Evolutionary conservation across 441 rosid genomes (phyloP), one percentile per base, ranked within the genome.

Genomic region (Kokia cookei): DNA sequence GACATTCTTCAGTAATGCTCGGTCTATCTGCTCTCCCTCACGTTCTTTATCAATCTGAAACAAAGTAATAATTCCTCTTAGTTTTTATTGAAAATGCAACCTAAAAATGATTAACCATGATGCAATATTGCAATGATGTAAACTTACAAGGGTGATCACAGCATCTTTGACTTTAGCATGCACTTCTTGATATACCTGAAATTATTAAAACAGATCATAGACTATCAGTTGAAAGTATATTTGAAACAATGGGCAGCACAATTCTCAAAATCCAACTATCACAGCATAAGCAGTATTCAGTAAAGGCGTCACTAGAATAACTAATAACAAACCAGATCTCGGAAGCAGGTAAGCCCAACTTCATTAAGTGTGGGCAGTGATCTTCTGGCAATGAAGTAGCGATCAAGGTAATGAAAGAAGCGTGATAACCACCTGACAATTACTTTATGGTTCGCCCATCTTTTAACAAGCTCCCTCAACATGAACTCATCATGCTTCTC

Each of bases 341-440:
- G 92, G 80, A 96, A 93, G 86, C 98, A 91, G 73, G 90, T 77
- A 74, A 93, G 76, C 63, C 98, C 99, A 86, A 87, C 97, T 82
- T 92, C 98, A 69, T 87, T 86, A 26, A 96, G 87, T 26, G 91
- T 64, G 32, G 90, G 91, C 83, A 96, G 90, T 37, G 93, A 86
- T 76, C 92, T 90, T 75, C 92, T 86, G 51, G 94, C 82, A 75
- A 93, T 86, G 76, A 91, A 96, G 83, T 92, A 89, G 32, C 96
- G 93, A 75, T 96, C 99, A 40, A 93, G 91, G 76, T 96, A 96
- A 78, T 86, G 47, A 79, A 93, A 96, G 86, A 92, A 89, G 26
- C 94, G 93, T 32, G 97, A 92, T 71, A 96, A 79, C 99, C 98
- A 92, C 82, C 94, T 78, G 37, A 91, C 97, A 97, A 93, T 89